Percentiles rank a stretch among this genome's conserved stretches.
These are phyloP conservation scores for Phytopythium chamaehyphon DNA, from an alignment of 352 stramenopile genomes.

Conservation along the genomic window DNA sequence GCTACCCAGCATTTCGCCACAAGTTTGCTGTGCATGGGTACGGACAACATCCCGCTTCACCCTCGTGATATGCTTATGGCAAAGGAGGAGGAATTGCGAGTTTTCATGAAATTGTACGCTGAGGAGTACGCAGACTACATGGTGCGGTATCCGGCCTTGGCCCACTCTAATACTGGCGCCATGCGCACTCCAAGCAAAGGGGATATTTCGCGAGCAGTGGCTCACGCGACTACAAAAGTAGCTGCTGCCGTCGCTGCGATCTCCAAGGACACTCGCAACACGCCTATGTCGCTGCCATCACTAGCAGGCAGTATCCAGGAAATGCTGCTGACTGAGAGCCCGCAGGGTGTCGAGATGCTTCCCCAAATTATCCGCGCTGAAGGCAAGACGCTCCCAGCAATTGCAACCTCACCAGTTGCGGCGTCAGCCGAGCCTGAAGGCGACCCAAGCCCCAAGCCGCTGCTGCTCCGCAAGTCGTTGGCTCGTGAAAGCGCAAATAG, in stretches of 20 bases:
- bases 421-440: slow-evolving; percentile 8
- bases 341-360: slow-evolving; percentile 50
- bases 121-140: slow-evolving; percentile 57
- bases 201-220: background rate
- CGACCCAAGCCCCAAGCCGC: slow-evolving; percentile 11
- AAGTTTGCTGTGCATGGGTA: slow-evolving; percentile 42
- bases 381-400: slow-evolving; percentile 7
- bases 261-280: slow-evolving; percentile 38
- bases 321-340: slow-evolving; percentile 60
- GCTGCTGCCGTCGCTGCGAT: slow-evolving; percentile 11
- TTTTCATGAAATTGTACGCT: slow-evolving; percentile 62
- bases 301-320: slow-evolving; percentile 60
- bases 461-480: background rate
- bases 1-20: background rate
- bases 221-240: background rate
- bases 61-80: slow-evolving; percentile 36
- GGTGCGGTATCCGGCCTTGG: slow-evolving; percentile 13
- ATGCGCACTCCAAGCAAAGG: background rate
- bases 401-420: slow-evolving; percentile 11
- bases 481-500: background rate
- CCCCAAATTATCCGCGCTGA: slow-evolving; percentile 26
- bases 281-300: slow-evolving; percentile 47
- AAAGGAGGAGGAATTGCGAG: slow-evolving; percentile 45
- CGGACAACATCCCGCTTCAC: slow-evolving; percentile 37
- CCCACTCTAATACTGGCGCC: slow-evolving; percentile 10